Base-by-base conservation (phyloP, 2,329 filamentous ascomycete genomes). In the Fusarium sp. region DNA sequence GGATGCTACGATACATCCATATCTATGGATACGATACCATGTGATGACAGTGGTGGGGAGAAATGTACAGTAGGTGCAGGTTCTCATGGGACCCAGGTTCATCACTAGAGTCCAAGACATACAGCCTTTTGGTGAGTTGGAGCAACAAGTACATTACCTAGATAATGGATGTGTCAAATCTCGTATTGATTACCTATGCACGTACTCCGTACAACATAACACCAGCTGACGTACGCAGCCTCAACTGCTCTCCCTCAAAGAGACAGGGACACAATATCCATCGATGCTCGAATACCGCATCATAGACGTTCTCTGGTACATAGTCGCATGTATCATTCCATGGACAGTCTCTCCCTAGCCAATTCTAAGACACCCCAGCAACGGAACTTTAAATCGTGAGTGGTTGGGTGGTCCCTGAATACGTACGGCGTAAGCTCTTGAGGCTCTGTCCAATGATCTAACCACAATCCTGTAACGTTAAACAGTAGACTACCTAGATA, bases 141-240 rank as follows among this genome's bases (percentile, higher is more conserved):
- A n/a, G 34, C 34, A 37, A 37, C 34, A 37, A 37, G 34, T n/a
- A 37, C 16, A 8, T 32, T n/a, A 37, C 16, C 14, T 32, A 32
- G 14, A 32, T 32, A 20, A 20, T 20, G 20, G 20, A 7, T 32
- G 7, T 37, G 18, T 37, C 34, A 37, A 61, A 63, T 42, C 63
- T 67, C 63, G 64, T 67, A 67, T 67, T 53, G 32, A 20, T 40
- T 41, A 24, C 24, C 24, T 24, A 48, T 56, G 54, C 47, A 66
- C 14, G 48, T 20, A 20, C 20, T 20, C 20, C 20, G 20, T 47
- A 49, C 27, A 41, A 37, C 45, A 64, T 41, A 32, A 42, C 52
- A 65, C 32, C 47, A 66, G 47, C 63, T 66, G 54, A 47, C 41
- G 40, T 27, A 37, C 29, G 29, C 59, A 51, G 44, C 30, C 54